Evolutionary conservation across 2,329 filamentous ascomycete species (phyloP), one percentile per base, ranked within the genome.

Genomic region (Tolypocladium nubicola): DNA sequence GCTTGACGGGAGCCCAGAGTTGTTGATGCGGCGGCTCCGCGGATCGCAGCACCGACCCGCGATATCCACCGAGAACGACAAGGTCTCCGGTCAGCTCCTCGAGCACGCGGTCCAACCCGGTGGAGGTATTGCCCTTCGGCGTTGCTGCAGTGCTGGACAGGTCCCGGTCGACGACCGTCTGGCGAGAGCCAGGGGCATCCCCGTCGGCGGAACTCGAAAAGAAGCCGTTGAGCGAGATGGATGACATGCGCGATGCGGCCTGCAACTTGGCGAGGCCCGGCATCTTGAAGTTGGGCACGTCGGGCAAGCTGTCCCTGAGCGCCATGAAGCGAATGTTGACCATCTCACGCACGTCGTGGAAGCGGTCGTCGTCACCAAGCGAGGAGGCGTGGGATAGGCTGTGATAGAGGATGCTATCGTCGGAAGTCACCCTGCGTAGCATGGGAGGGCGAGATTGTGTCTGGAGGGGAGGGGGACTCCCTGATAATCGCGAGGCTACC

Each of bases 1-100:
- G 87, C 71, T 97, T 97, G 66, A 97, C 86, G 0, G 92, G 92
- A 1, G 95, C 89, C 93, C 93, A 97, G 0, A 96, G 75, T 68
- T 96, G 90, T n/a, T 90, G 85, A 66, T 93, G 84, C 4, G 89
- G 88, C 10, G 88, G 82, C 60, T 90, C 86, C 13, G 90, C 87
- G 13, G 90, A 95, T 37, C 92, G 85, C 37, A 97, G 72, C n/a
- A 97, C 80, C 0, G 92, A 96, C 4, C 93, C 93, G 62, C 93
- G 82, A 67, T 97, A 96, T 16, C 93, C 93, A 23, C 93, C 93
- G 67, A 97, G 80, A 37, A 97, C 79, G 9, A 97, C 90, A 9
- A 97, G 70, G 67, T 97, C 93, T 0, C 93, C 92, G 0, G 85
- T 89, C 26, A 96, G 74, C 6, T 83, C 76, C 52, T 87, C 84